Percentiles rank a stretch among this genome's conserved stretches.
Evolutionary conservation across 129 eudicot species (phyloP).

Genomic region (Solidago caesia): DNA sequence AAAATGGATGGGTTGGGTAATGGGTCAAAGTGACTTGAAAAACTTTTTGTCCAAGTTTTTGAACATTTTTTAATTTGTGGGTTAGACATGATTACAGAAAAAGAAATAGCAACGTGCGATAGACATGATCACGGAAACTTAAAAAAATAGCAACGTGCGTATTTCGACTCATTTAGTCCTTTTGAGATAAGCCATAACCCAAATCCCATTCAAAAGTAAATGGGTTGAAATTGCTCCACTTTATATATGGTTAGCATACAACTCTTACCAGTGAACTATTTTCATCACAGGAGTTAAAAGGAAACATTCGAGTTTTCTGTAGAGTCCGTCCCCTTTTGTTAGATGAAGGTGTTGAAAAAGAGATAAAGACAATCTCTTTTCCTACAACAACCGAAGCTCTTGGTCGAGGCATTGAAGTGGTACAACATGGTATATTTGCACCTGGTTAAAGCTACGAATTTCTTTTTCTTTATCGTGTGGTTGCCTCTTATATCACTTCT

Average conservation of each 20-base stretch:
- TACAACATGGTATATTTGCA: conserved; percentile 65
- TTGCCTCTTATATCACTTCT: conserved; percentile 11
- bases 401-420: conserved; percentile 87
- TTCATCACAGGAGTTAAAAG: conserved; percentile 76
- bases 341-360: conserved; percentile 63
- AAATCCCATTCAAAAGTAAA: not conserved
- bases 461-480: not conserved
- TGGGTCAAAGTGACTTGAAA: not conserved
- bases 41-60: not conserved
- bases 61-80: not conserved
- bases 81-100: not conserved
- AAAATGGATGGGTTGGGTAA: conserved; percentile 1
- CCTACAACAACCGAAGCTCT: conserved; percentile 66
- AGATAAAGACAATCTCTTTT: conserved; percentile 56
- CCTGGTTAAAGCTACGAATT: not conserved
- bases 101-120: too few relatives aligned
- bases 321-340: conserved; percentile 83
- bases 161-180: not conserved
- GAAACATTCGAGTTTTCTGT: conserved; percentile 93
- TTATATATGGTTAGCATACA: conserved; percentile 1
- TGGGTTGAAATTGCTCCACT: not conserved
- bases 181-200: not conserved
- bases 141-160: not conserved
- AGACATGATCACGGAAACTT: not conserved
- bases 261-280: conserved; percentile 12